A percentile compares a stretch with the other conserved stretches of the same genome.
phyloP scores from a whole-genome alignment of 2,329 filamentous ascomycete genomes.

The Fusarium annulatum region DNA sequence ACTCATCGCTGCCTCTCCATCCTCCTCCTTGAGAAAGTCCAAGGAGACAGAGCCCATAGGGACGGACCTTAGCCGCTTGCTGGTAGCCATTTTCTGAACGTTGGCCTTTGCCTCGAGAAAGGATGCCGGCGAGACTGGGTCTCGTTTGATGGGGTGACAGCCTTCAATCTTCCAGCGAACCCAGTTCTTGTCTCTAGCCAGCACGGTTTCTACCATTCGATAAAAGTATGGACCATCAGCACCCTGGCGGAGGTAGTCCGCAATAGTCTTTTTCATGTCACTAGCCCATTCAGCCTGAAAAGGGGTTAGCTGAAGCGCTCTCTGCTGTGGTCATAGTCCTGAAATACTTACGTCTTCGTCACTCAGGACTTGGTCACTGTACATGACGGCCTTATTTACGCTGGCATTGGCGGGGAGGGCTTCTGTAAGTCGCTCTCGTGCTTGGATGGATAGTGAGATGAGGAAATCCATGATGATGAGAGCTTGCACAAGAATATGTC shows the following conservation, averaged over 20 bases:
- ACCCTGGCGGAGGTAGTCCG: conserved; percentile 83
- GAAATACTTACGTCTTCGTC: conserved; percentile 80
- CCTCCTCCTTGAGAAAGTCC: conserved; percentile 78
- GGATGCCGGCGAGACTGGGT: conserved; percentile 74
- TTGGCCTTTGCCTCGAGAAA: conserved; percentile 76
- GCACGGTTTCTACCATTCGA: conserved; percentile 95
- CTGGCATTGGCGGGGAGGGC: conserved; percentile 67
- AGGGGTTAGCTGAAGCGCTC: conserved; percentile 14
- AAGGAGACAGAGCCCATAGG: conserved; percentile 80
- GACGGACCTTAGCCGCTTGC: conserved; percentile 74
- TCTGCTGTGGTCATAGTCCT: background rate
- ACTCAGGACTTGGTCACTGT: conserved; percentile 74
- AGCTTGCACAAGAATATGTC: conserved; percentile 94
- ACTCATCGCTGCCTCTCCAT: conserved; percentile 69
- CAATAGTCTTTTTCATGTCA: conserved; percentile 81
- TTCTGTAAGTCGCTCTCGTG: conserved; percentile 74
- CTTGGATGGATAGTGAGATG: conserved; percentile 84
- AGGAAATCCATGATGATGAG: conserved; percentile 96
- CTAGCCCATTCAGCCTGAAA: conserved; percentile 82
- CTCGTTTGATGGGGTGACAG: conserved; percentile 85
- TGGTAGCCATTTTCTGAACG: conserved; percentile 73
- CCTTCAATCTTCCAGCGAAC: conserved; percentile 97
- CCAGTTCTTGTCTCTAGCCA: conserved; percentile 98
- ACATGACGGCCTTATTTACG: conserved; percentile 89
- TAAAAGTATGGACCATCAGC: conserved; percentile 92